These are phyloP conservation scores for Bacidia rubella DNA, from an alignment of 495 filamentous ascomycete genomes.

Conservation along the genomic window DNA sequence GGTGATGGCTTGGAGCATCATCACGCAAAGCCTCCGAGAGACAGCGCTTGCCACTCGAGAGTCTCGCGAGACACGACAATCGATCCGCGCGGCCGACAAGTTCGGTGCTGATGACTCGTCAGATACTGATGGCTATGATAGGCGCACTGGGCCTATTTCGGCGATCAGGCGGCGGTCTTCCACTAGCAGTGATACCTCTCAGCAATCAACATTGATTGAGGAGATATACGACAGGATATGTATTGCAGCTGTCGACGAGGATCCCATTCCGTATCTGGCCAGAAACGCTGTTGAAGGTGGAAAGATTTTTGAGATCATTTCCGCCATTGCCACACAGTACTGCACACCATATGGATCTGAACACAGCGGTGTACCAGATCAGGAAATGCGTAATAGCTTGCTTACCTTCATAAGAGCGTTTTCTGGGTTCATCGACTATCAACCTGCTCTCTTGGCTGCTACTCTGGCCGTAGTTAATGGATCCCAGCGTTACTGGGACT, in stretches of 20 bases:
- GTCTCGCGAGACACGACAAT: conserved; percentile 46
- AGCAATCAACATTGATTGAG: conserved; percentile 36
- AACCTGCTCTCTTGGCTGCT: conserved; percentile 47
- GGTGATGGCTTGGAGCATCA: conserved; percentile 62
- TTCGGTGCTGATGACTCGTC: conserved; percentile 17
- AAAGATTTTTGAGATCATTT: conserved; percentile 48
- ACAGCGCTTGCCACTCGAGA: conserved; percentile 44
- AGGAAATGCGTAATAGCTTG: conserved; percentile 43
- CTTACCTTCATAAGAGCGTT: conserved; percentile 51
- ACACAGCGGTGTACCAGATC: conserved; percentile 32
- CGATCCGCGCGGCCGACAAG: conserved; percentile 43
- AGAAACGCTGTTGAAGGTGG: conserved; percentile 38
- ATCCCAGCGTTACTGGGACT: conserved; percentile 41
- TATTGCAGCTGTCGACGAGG: conserved; percentile 29
- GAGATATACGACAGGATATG: conserved; percentile 36
- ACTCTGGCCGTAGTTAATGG: conserved; percentile 46
- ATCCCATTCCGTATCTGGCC: conserved; percentile 36
- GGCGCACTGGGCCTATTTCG: conserved; percentile 1
- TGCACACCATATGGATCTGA: conserved; percentile 32
- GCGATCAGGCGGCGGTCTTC: conserved; percentile 12
- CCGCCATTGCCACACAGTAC: conserved; percentile 37
- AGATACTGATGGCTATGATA: conserved; percentile 18
- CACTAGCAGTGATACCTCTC: conserved; percentile 24
- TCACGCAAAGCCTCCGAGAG: conserved; percentile 54
- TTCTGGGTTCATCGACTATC: conserved; percentile 47